These are phyloP conservation scores for Metschnikowia orientalis DNA, from an alignment of 805 yeast species.

Conservation along the genomic window DNA sequence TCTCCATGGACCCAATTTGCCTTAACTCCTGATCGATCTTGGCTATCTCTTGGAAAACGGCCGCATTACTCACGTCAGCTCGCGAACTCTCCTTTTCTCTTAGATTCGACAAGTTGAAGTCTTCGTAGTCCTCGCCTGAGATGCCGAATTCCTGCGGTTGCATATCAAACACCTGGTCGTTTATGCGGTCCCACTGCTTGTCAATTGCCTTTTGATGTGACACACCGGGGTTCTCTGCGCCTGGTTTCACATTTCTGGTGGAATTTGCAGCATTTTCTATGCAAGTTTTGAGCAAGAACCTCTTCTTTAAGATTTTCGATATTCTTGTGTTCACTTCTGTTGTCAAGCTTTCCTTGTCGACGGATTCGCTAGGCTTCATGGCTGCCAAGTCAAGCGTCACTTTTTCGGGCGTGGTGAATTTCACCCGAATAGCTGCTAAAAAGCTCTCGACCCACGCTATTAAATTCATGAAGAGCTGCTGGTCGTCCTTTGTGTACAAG, in stretches of 20 bases:
- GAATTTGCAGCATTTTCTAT: slow-evolving; percentile 17
- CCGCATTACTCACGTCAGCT: slow-evolving; percentile 8
- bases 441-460: slow-evolving; percentile 71
- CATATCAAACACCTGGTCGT: slow-evolving; percentile 27
- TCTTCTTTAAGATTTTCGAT: slow-evolving; percentile 31
- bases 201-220: slow-evolving; percentile 22
- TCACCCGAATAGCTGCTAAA: slow-evolving; percentile 57
- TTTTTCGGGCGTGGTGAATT: slow-evolving; percentile 42
- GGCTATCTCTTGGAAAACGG: slow-evolving; percentile 12
- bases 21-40: slow-evolving; percentile 11
- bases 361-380: slow-evolving; percentile 13
- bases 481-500: slow-evolving; percentile 73
- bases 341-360: slow-evolving; percentile 32
- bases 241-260: slow-evolving; percentile 15
- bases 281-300: slow-evolving; percentile 35
- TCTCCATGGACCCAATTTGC: slow-evolving; percentile 7
- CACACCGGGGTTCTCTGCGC: slow-evolving; percentile 20
- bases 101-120: slow-evolving; percentile 30
- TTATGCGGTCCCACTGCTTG: slow-evolving; percentile 44
- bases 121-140: slow-evolving; percentile 38
- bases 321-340: slow-evolving; percentile 41
- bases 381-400: slow-evolving; percentile 43
- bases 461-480: slow-evolving; percentile 65
- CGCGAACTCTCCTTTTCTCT: slow-evolving; percentile 8
- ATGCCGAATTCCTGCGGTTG: slow-evolving; percentile 36